Conservation (phyloP, 2,329 filamentous ascomycete species). For the Diaporthe helianthi region DNA sequence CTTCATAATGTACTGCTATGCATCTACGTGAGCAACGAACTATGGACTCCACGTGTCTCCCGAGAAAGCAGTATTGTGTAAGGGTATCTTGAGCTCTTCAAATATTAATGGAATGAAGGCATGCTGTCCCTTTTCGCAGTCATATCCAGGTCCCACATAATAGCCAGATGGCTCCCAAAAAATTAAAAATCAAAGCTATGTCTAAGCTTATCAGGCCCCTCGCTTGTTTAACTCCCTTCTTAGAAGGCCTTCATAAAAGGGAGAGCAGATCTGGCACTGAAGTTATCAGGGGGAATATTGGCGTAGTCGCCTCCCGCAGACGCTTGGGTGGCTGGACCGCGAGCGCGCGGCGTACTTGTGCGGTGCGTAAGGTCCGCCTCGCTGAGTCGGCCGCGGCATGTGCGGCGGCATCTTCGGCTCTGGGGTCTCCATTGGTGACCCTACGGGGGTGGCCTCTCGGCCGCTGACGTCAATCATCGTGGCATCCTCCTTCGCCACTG, state of each 20-base stretch:
- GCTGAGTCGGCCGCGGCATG: neutral
- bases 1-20: neutral
- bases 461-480: conserved; percentile 4
- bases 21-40: neutral
- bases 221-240: neutral
- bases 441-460: neutral
- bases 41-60: neutral
- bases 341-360: neutral
- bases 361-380: neutral
- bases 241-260: neutral
- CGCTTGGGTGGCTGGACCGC: conserved; percentile 18
- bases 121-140: neutral
- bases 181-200: neutral
- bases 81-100: conserved; percentile 19
- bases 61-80: neutral
- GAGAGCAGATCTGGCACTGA: neutral
- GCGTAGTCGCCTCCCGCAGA: conserved; percentile 14
- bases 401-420: neutral
- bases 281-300: neutral
- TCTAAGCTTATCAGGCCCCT: neutral
- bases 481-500: neutral
- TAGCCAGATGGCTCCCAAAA: neutral
- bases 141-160: conserved; percentile 5
- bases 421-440: neutral
- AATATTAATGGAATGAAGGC: neutral